Conservation (phyloP, 805 yeast genomes). For the Yarrowia hollandica region DNA sequence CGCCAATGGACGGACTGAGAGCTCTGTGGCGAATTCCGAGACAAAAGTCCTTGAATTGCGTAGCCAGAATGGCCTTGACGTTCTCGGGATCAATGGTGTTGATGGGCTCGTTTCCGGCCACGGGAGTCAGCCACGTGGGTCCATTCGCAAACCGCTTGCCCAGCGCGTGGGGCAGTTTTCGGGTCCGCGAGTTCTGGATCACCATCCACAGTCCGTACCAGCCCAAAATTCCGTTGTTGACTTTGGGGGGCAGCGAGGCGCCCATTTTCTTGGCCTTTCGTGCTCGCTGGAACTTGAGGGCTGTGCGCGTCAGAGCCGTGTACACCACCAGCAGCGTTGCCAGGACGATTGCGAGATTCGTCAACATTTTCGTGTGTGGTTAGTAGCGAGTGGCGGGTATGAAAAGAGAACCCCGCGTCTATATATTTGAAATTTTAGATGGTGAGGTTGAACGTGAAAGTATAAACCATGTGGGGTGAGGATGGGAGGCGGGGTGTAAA, state of each 20-base stretch:
- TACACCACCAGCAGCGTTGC: neutral
- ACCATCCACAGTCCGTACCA: conserved; percentile 3
- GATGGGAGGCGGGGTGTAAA: too few relatives aligned
- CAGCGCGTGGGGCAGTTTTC: conserved; percentile 1
- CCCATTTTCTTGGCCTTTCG: conserved; percentile 21
- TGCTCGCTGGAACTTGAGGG: conserved; percentile 1
- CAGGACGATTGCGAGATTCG: conserved; percentile 2
- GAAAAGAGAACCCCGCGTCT: neutral
- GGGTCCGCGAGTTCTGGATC: conserved; percentile 1
- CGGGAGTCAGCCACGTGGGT: conserved; percentile 6
- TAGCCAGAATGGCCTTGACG: conserved; percentile 40
- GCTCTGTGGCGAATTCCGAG: conserved; percentile 37
- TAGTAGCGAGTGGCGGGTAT: neutral
- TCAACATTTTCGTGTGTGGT: neutral
- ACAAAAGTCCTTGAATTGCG: conserved; percentile 39
- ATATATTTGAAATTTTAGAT: neutral
- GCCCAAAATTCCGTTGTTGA: conserved; percentile 21
- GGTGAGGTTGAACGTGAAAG: neutral
- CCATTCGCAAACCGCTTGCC: conserved; percentile 1
- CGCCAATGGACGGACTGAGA: conserved; percentile 41
- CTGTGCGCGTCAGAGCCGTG: neutral
- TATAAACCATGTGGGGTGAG: too few relatives aligned
- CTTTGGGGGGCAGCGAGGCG: neutral
- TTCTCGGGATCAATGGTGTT: conserved; percentile 41
- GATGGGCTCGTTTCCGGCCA: conserved; percentile 17